Evolutionary conservation across 345 rosid species (phyloP), one percentile per base, ranked within the genome.

Genomic region (Gynandropsis gynandra): DNA sequence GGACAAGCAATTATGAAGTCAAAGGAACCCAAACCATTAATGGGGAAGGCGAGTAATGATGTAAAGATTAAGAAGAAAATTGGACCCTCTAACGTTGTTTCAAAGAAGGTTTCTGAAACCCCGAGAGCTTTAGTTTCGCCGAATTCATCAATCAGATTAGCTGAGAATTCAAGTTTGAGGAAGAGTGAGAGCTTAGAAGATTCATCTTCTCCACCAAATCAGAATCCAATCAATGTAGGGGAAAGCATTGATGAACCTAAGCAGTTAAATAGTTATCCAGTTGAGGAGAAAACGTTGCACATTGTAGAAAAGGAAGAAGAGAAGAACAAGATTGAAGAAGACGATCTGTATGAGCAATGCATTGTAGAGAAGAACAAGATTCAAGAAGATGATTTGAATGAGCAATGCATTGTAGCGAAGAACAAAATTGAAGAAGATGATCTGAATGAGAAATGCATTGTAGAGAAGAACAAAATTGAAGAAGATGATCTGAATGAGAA

Each of bases 271-370:
- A 51, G 21, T 40, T 70, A 68, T 61, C 54, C 27, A 21, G 76
- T 74, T 1, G 65, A 65, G 62, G 95, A 80, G 72, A 85, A 84
- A 56, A 85, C 95, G 18, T 52, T 88, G 48, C 69, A 78, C 58
- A 81, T 84, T 42, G 72, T 84, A 59, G 72, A 80, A 48, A 54
- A 69, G 81, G 82, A 78, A 57, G 72, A 73, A 11, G 71, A 70
- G 51, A 66, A 70, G n/a, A n/a, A n/a, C n/a, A n/a, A n/a, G n/a
- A n/a, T n/a, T n/a, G n/a, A n/a, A n/a, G n/a, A n/a, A n/a, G n/a
- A n/a, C n/a, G n/a, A n/a, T n/a, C n/a, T n/a, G n/a, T n/a, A n/a
- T n/a, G n/a, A n/a, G n/a, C n/a, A n/a, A n/a, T n/a, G n/a, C n/a
- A n/a, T n/a, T n/a, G n/a, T n/a, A n/a, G n/a, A n/a, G n/a, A n/a